phyloP scores from a whole-genome alignment of 225 moss, liverwort and hornwort genomes.

The Bryoerythrophyllum caledonicum region DNA sequence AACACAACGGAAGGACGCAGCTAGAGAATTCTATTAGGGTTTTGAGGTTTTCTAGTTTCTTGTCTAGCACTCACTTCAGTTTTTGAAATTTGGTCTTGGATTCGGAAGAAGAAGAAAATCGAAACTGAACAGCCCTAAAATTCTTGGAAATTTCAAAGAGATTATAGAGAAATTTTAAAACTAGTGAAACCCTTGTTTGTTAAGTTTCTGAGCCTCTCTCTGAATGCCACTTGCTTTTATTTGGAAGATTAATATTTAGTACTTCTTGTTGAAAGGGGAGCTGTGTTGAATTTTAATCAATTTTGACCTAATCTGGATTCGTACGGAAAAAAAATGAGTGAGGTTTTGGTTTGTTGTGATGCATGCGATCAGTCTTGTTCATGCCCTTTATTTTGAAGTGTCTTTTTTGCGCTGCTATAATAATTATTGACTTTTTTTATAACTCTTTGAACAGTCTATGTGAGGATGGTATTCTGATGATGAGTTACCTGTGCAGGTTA shows the following conservation, averaged over 20 bases:
- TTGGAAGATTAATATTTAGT: too few relatives aligned
- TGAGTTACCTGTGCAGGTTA: constrained; percentile 19
- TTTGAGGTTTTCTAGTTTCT: not conserved
- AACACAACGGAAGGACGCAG: not conserved
- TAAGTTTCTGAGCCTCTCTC: too few relatives aligned
- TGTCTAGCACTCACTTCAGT: not conserved
- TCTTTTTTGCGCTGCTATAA: not conserved
- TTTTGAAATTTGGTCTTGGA: not conserved
- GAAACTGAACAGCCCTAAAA: too few relatives aligned
- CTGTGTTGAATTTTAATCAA: too few relatives aligned
- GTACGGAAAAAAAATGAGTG: too few relatives aligned
- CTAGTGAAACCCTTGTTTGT: too few relatives aligned
- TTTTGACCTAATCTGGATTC: not conserved
- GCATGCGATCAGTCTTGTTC: constrained; percentile 11
- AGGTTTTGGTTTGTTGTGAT: not conserved
- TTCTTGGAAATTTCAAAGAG: too few relatives aligned
- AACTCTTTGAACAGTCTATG: not conserved
- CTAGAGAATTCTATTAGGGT: not conserved
- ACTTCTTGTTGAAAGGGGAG: too few relatives aligned
- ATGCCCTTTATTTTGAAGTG: not conserved
- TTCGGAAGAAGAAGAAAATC: too few relatives aligned
- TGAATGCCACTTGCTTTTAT: too few relatives aligned
- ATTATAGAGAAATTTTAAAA: too few relatives aligned
- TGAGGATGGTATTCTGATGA: not conserved
- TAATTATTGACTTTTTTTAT: not conserved